Conservation (phyloP, 768 basidiomycete species). For the Suillus paluster region DNA sequence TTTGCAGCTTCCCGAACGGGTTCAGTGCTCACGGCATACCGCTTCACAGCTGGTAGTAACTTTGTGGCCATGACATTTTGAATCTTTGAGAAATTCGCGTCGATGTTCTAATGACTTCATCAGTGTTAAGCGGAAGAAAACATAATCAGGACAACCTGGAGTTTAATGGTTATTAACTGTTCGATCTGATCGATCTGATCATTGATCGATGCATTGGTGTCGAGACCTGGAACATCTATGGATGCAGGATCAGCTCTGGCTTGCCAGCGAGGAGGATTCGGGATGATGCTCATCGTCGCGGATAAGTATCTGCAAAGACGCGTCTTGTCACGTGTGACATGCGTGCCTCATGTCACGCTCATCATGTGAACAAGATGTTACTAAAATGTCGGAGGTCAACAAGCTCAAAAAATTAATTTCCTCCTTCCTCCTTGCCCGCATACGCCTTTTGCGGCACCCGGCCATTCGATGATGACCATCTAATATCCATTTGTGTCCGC, state of each 20-base stretch:
- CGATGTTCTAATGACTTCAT: conserved; percentile 66
- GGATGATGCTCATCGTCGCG: conserved; percentile 46
- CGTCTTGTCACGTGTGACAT: conserved; percentile 30
- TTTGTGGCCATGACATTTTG: conserved; percentile 82
- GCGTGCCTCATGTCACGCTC: conserved; percentile 16
- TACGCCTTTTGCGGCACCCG: too few relatives aligned
- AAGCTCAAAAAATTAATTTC: neutral
- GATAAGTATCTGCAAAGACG: conserved; percentile 11
- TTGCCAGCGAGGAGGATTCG: conserved; percentile 70
- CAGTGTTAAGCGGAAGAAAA: conserved; percentile 16
- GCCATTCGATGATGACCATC: neutral
- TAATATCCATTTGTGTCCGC: neutral
- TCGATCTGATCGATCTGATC: conserved; percentile 96
- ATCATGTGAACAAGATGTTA: neutral
- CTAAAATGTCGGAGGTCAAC: neutral
- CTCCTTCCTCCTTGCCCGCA: neutral
- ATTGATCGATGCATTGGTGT: conserved; percentile 65
- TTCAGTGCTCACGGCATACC: conserved; percentile 85
- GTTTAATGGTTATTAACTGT: conserved; percentile 89
- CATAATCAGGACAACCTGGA: conserved; percentile 63
- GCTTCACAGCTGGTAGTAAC: conserved; percentile 87
- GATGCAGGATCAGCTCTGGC: conserved; percentile 64
- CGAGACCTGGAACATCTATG: conserved; percentile 74
- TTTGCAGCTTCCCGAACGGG: conserved; percentile 90
- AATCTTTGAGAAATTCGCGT: conserved; percentile 90